Base-by-base conservation (phyloP, 164 flowering plant species). In the Vitis vinifera region DNA sequence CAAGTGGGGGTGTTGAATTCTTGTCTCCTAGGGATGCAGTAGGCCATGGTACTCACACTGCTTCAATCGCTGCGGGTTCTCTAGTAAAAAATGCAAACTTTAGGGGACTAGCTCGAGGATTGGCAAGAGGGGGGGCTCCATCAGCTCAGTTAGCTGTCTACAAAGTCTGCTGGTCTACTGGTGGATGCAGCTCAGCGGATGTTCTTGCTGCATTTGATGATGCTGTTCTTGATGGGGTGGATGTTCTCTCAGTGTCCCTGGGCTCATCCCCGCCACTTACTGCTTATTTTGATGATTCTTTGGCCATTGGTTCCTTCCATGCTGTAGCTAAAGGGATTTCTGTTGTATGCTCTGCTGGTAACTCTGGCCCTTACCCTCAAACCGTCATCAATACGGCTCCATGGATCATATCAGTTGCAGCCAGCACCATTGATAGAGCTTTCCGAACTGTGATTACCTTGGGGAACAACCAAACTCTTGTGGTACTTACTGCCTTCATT, bases 31-130 rank as follows among this genome's bases (percentile, higher is more conserved):
- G 87, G 31, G 88, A 87, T 79, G 78, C 84, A 51, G 74, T 12
- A 0, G 90, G 90, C 12, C 90, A 87, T 76, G 90, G 87, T 11
- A 80, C 88, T 31, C 90, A 87, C 76, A 87, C 88, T 13, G 47
- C 88, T 50, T 83, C 88, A 19, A 86, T 78, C 51, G 88, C 87
- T 11, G 83, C 80, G 31, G 90, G 88, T 29, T 68, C 68, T 37
- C 48, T 68, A 14, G 83, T 86, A 31, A 19, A 51, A 61, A 75
- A 79, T 65, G 89, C 80, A 51, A 82, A 77, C 58, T 82, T 77
- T 51, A 65, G 66, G 68, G 86, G 86, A 31, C 67, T 82, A 31
- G 89, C 86, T 27, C 61, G 51, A 65, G 90, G 90, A 13, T 1
- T 68, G 56, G 85, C 88, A 55, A 74, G 84, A 66, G 88, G 89